These are phyloP conservation scores for Suillus paluster DNA, from an alignment of 768 basidiomycete genomes.

Conservation along the genomic window DNA sequence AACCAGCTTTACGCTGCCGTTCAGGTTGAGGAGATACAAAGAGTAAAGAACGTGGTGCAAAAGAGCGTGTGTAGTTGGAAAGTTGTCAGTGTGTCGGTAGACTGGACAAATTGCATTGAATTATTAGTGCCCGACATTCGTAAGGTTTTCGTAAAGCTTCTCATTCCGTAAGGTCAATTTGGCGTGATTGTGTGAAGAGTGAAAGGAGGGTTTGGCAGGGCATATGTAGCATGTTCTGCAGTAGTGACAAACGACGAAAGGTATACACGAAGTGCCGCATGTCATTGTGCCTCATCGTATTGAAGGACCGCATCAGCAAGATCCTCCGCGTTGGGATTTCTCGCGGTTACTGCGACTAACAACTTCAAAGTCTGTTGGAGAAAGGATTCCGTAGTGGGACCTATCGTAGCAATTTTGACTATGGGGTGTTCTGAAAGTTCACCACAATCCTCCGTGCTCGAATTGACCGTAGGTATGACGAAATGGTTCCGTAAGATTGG, in stretches of 20 bases:
- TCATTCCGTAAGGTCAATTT: conserved; percentile 4
- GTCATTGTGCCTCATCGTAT: conserved; percentile 19
- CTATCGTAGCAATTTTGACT: conserved; percentile 63
- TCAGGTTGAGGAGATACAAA: conserved; percentile 8
- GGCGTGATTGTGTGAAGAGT: conserved; percentile 13
- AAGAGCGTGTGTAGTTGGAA: conserved; percentile 16
- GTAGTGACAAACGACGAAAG: background rate
- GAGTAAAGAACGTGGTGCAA: conserved; percentile 23
- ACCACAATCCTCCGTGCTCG: background rate
- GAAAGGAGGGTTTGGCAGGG: background rate
- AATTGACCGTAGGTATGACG: conserved; percentile 30
- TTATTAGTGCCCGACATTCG: conserved; percentile 9
- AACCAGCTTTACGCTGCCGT: background rate
- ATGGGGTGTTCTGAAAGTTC: conserved; percentile 1
- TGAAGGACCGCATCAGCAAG: conserved; percentile 39
- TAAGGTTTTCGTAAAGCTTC: conserved; percentile 4
- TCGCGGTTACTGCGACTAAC: conserved; percentile 57
- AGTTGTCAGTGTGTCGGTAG: background rate
- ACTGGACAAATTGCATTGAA: conserved; percentile 1
- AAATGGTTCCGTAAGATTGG: conserved; percentile 56
- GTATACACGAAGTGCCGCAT: background rate
- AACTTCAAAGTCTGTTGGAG: conserved; percentile 50
- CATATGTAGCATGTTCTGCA: conserved; percentile 2
- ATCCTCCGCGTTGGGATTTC: conserved; percentile 59
- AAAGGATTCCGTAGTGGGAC: conserved; percentile 64